These are phyloP conservation scores for Chaetomium olivaceum DNA, from an alignment of 2,329 filamentous ascomycete species.

Conservation along the genomic window DNA sequence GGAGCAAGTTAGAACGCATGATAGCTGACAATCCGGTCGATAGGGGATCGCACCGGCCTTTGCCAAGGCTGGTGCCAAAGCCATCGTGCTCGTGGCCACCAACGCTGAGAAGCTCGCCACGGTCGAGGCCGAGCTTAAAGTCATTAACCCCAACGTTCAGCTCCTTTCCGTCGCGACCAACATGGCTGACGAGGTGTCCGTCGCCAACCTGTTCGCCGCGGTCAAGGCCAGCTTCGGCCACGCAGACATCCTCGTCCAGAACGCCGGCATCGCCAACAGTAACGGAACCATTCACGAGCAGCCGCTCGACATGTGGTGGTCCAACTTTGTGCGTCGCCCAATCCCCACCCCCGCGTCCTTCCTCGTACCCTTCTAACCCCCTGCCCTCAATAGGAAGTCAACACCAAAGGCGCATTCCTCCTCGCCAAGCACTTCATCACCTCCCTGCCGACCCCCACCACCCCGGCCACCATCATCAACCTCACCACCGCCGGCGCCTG, in stretches of 20 bases:
- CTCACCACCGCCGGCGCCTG: slow-evolving; percentile 3
- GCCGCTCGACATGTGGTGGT: not conserved
- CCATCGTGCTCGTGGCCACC: slow-evolving; percentile 16
- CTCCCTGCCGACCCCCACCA: not conserved
- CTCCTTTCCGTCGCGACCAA: slow-evolving; percentile 11
- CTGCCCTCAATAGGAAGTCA: slow-evolving; percentile 7
- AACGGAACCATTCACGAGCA: slow-evolving; percentile 1
- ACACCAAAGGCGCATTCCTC: slow-evolving; percentile 12
- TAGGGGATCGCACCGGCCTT: slow-evolving; percentile 15
- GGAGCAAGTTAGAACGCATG: not conserved
- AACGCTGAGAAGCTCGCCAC: slow-evolving; percentile 9
- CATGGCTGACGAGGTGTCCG: slow-evolving; percentile 2
- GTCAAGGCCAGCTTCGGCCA: slow-evolving; percentile 11
- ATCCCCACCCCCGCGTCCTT: too few species aligned
- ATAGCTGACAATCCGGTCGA: not conserved
- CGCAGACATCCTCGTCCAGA: slow-evolving; percentile 14
- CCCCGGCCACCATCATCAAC: slow-evolving; percentile 11
- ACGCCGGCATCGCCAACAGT: not conserved
- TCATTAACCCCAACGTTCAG: slow-evolving; percentile 10
- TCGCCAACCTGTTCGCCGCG: slow-evolving; percentile 7
- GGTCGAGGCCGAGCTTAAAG: slow-evolving; percentile 6
- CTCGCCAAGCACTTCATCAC: slow-evolving; percentile 7
- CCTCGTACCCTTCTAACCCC: too few species aligned
- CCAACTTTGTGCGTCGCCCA: slow-evolving; percentile 8
- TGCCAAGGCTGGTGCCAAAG: slow-evolving; percentile 4